These are phyloP conservation scores for Penicillium pancosmium DNA, from an alignment of 495 filamentous ascomycete genomes.

Conservation along the genomic window DNA sequence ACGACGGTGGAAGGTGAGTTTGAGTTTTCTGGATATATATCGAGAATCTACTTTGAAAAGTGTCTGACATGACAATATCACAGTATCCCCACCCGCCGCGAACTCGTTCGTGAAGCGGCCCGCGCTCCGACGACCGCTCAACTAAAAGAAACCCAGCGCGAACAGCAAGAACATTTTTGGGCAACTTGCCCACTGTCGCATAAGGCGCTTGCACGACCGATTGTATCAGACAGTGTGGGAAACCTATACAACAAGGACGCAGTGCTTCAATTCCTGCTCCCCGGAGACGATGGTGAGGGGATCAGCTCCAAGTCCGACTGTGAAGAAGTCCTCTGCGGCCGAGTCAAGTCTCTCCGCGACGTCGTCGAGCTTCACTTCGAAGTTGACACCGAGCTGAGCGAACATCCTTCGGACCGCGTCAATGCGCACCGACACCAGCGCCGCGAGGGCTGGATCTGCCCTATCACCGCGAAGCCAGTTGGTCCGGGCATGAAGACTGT, in stretches of 20 bases:
- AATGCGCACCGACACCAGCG: constrained; percentile 41
- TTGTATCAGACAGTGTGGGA: constrained; percentile 84
- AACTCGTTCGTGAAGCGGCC: constrained; percentile 90
- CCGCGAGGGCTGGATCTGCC: constrained; percentile 74
- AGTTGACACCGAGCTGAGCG: constrained; percentile 46
- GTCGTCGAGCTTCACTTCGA: constrained; percentile 88
- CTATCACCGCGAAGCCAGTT: constrained; percentile 82
- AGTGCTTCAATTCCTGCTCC: constrained; percentile 78
- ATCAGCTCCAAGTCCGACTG: constrained; percentile 60
- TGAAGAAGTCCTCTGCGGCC: constrained; percentile 67
- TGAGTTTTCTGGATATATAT: background rate
- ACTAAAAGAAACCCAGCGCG: constrained; percentile 82
- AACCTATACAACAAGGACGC: constrained; percentile 95
- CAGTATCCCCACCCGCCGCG: constrained; percentile 89
- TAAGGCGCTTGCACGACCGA: constrained; percentile 65
- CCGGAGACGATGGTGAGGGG: constrained; percentile 56
- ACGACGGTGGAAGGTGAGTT: constrained; percentile 80
- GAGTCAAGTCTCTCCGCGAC: constrained; percentile 81
- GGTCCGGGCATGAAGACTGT: constrained; percentile 79
- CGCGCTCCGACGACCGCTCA: constrained; percentile 81
- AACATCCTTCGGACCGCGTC: constrained; percentile 29
- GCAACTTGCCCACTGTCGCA: constrained; percentile 82
- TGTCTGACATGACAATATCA: constrained; percentile 1
- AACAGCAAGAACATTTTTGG: constrained; percentile 85
- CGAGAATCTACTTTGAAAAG: background rate